phyloP scores from a whole-genome alignment of 2,329 filamentous ascomycete species.

The Xylaria sp. region DNA sequence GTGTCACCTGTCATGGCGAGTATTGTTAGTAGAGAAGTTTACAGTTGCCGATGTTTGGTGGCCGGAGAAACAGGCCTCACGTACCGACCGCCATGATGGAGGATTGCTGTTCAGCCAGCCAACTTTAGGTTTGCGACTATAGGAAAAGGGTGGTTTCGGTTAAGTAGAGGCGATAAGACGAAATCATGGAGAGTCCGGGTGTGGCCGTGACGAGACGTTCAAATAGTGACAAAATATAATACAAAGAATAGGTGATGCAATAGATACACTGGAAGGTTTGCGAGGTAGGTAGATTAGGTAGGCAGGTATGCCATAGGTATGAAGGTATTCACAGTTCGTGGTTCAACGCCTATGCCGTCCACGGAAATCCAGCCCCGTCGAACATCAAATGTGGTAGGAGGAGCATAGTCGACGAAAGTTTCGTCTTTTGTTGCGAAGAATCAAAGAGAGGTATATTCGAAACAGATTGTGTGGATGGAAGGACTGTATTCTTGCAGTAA shows the following conservation, averaged over 20 bases:
- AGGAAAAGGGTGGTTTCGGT: neutral
- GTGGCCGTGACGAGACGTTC: neutral
- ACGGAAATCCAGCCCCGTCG: constrained; percentile 13
- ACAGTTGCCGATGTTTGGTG: neutral
- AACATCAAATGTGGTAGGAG: constrained; percentile 4
- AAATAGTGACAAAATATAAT: constrained; percentile 2
- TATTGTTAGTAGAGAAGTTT: constrained; percentile 10
- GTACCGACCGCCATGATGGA: constrained; percentile 36
- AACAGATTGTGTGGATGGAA: constrained; percentile 12
- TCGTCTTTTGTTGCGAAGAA: constrained; percentile 4
- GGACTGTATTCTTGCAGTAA: neutral
- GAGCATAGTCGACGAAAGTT: constrained; percentile 22
- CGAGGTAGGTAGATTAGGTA: constrained; percentile 6
- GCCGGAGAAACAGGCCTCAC: constrained; percentile 7
- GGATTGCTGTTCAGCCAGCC: constrained; percentile 20
- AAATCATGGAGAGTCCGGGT: neutral
- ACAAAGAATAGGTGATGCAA: constrained; percentile 12
- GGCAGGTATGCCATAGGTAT: constrained; percentile 8
- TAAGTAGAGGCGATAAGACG: neutral
- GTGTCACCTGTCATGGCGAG: constrained; percentile 30
- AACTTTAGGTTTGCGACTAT: neutral
- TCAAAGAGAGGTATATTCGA: neutral
- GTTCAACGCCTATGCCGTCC: constrained; percentile 1
- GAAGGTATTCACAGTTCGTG: constrained; percentile 13
- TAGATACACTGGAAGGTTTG: constrained; percentile 4